These are phyloP conservation scores for Aulographum hederae DNA, from an alignment of 2,329 filamentous ascomycete genomes.

Conservation along the genomic window DNA sequence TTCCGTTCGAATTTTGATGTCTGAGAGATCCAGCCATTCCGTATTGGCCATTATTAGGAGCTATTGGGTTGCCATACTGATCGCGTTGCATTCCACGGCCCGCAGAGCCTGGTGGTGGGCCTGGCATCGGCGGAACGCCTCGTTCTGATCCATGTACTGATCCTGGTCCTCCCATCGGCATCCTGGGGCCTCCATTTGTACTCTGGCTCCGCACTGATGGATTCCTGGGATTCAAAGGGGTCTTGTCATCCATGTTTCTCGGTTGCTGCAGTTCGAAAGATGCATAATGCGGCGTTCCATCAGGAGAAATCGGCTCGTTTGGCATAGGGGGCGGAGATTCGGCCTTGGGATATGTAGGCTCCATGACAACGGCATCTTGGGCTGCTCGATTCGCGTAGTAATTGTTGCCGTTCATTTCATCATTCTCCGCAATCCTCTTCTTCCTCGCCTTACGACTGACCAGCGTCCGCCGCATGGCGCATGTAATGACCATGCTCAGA, in stretches of 20 bases:
- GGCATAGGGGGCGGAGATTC: constrained; percentile 35
- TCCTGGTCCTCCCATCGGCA: no score
- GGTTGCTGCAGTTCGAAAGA: no score
- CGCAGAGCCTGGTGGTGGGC: no score
- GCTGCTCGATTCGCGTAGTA: constrained; percentile 44
- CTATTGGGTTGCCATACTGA: constrained; percentile 49
- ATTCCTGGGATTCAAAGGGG: constrained; percentile 47
- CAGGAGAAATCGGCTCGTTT: constrained; percentile 37
- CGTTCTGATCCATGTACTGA: no score
- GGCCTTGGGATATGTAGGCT: constrained; percentile 23
- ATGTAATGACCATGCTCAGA: constrained; percentile 68
- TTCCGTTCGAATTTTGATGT: constrained; percentile 28
- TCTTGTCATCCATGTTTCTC: no score
- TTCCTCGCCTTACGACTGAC: constrained; percentile 86
- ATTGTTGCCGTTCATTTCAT: constrained; percentile 91
- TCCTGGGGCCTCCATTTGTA: no score
- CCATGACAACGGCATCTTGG: constrained; percentile 20
- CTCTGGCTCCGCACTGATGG: constrained; percentile 8
- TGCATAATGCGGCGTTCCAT: no score
- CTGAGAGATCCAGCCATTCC: constrained; percentile 21
- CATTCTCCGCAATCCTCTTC: constrained; percentile 79
- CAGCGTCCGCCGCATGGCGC: constrained; percentile 83
- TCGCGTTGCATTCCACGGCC: no score
- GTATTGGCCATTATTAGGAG: no score
- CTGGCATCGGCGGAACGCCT: no score